Conservation (phyloP, 163 green algal species). For the Chlamydomonas reinhardtii region DNA sequence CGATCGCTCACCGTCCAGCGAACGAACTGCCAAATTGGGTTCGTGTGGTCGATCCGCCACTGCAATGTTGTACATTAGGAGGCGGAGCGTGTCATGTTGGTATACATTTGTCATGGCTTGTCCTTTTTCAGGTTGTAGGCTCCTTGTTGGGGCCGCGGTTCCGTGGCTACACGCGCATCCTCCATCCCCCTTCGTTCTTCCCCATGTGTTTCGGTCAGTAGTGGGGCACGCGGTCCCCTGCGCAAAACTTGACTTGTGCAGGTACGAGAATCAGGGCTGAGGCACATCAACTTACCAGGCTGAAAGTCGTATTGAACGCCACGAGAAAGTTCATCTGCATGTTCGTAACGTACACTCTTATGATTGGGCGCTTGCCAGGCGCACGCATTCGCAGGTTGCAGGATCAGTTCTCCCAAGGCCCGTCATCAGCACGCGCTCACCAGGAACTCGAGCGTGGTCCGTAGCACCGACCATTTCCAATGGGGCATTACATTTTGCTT, state of each 20-base stretch:
- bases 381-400: too few relatives aligned
- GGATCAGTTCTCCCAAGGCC: too few relatives aligned
- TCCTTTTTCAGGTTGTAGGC: too few relatives aligned
- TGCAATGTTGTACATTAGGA: not conserved
- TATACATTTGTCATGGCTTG: not conserved
- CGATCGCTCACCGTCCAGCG: slow-evolving; percentile 10
- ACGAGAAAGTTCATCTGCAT: slow-evolving; percentile 14
- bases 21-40: slow-evolving; percentile 16
- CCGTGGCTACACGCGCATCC: too few relatives aligned
- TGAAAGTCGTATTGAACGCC: too few relatives aligned
- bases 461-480: slow-evolving; percentile 29
- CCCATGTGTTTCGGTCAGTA: too few relatives aligned
- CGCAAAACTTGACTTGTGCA: too few relatives aligned
- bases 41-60: not conserved
- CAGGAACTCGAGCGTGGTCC: slow-evolving; percentile 16
- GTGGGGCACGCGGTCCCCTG: too few relatives aligned
- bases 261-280: too few relatives aligned
- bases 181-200: too few relatives aligned
- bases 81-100: not conserved
- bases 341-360: not conserved
- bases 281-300: not conserved
- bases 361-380: not conserved
- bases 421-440: not conserved
- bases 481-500: not conserved
- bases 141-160: too few relatives aligned